Base-by-base conservation (phyloP, 768 basidiomycete genomes). In the Chalciporus chontae region DNA sequence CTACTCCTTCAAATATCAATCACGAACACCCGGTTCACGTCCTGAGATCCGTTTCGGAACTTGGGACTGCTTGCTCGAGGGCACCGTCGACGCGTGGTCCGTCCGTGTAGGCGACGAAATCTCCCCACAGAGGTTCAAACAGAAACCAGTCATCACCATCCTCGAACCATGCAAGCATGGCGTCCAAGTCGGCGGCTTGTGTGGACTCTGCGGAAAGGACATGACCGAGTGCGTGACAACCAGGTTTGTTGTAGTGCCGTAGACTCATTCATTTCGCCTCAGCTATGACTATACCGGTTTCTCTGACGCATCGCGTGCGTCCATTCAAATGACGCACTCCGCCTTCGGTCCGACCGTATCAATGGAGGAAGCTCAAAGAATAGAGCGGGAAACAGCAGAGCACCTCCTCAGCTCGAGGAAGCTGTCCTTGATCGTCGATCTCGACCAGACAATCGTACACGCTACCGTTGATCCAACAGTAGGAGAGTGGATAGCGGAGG, bases 401-500 rank as follows among this genome's bases (percentile, higher is more conserved):
- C 85, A 84, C 57, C 81, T 99, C 31, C 77, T 91, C 61, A 76
- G 78, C 48, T 73, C 79, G 5, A 79, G 84, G 47, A 92, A 85
- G 66, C 83, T 99, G 27, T 92, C 90, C 29, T 84, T 99, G 43
- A 97, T 99, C 57, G 95, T 99, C 59, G 96, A 99, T 74, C 80
- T 99, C 29, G 96, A 99, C 71, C 96, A 99, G 68, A 99, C 96
- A 11, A 94, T 98, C 65, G 91, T 99, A 4, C 96, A 99, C 63
- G 95, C 96, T 8, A 97, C 95, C 0, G 94, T 97, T 21, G 96
- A 99, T 69, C 95, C 96, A 5, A 98, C 96, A 0, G 92, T 98
- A 2, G 94, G 93, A 27, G 95, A 97, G 66, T 98, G 96, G 96
- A 90, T 96, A 61, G 66, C 78, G 3, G 91, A 93, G 57, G 90